Evolutionary conservation across 805 yeast species (phyloP), one percentile per base, ranked within the genome.

Genomic region (Metschnikowia noctiluminum): DNA sequence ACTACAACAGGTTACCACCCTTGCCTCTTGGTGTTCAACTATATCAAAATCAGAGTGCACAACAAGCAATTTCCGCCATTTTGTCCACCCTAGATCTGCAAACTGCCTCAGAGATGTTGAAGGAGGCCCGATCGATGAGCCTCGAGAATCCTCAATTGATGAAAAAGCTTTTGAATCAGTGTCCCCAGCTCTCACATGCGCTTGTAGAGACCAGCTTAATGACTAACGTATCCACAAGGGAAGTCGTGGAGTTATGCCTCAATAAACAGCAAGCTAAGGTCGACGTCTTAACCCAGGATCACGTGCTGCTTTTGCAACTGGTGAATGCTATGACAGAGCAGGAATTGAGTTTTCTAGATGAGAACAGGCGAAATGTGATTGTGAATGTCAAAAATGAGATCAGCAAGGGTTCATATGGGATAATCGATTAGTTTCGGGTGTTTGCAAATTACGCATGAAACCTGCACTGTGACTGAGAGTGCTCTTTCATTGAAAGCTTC

Each of bases 171-270:
- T 69, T 91, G 14, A 75, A 75, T 28, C 80, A 80, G 53, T 82
- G 83, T 50, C 97, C 97, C 0, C 97, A 92, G 63, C 71, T 92
- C 40, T 70, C 88, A 1, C 89, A 83, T 63, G 94, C 96, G 0
- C 70, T 89, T 28, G 92, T 90, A 2, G 97, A 91, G 60, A 73
- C 84, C 1, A 66, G 89, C 14, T 52, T 71, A 28, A 51, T 71
- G 48, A 56, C 68, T 27, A 69, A 68, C 43, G 56, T 68, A 3
- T 59, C 72, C 9, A 66, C 64, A 15, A 68, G 65, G 14, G 76
- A 71, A 16, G 55, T 64, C 42, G 62, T 73, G 6, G 71, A 71
- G 45, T 59, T 69, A 37, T 64, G 73, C 31, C 59, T 73, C 41
- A 73, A 70, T 52, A 59, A 67, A 34, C 55, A 54, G n/a, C 62